A percentile compares a stretch with the other conserved stretches of the same genome.
Evolutionary conservation across 257 asterid species (phyloP).

Genomic region (Nicotiana obtusifolia): DNA sequence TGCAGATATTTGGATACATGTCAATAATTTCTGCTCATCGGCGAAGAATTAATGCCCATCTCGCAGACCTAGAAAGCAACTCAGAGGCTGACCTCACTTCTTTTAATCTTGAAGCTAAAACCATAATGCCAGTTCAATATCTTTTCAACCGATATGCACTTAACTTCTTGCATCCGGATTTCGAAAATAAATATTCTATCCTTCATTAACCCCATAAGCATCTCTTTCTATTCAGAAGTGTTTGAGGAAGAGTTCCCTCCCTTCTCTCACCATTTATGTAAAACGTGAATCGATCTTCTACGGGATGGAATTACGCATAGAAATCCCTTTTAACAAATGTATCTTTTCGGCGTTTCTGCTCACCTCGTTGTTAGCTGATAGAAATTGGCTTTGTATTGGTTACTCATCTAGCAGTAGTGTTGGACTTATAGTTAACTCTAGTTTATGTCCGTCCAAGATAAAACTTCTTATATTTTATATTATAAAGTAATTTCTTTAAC

Average conservation of each 20-base stretch:
- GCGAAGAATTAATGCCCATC: background rate
- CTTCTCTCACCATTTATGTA: background rate
- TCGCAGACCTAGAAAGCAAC: background rate
- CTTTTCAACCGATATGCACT: background rate
- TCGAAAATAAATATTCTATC: background rate
- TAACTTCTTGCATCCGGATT: background rate
- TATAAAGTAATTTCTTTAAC: background rate
- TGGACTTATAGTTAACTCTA: background rate
- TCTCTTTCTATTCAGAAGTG: background rate
- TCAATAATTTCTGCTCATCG: background rate
- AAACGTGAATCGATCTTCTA: background rate
- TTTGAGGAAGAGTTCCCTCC: background rate
- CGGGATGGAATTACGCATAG: background rate
- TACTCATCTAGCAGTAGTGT: background rate
- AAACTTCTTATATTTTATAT: background rate
- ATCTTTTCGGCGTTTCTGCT: background rate
- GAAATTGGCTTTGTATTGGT: background rate
- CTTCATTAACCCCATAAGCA: background rate
- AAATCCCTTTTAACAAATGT: background rate
- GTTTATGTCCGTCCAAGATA: background rate
- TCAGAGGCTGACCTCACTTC: background rate
- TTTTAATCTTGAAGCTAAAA: background rate
- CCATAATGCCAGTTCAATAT: background rate
- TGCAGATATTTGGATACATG: background rate
- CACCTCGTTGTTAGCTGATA: background rate